phyloP scores from a whole-genome alignment of 2,329 filamentous ascomycete species.

The Fusarium humuli region DNA sequence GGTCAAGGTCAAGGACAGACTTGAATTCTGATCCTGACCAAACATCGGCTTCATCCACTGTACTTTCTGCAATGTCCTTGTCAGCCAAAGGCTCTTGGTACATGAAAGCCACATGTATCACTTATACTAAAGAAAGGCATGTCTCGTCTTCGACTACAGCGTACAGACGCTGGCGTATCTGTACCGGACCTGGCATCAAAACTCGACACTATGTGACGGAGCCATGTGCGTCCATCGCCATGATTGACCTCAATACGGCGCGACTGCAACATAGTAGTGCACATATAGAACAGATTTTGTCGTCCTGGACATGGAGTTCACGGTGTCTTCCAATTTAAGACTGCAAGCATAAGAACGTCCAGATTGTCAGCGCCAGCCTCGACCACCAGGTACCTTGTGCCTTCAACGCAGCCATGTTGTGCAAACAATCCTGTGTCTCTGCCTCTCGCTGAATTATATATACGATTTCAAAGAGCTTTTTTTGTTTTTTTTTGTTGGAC shows the following conservation, averaged over 20 bases:
- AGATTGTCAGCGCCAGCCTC: neutral
- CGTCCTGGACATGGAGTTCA: rapidly evolving
- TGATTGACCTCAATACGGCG: neutral
- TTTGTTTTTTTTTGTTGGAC: too few species aligned
- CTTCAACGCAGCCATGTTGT: neutral
- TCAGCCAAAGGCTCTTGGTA: too few species aligned
- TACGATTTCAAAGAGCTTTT: too few species aligned
- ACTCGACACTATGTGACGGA: neutral
- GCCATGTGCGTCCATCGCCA: neutral
- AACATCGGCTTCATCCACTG: too few species aligned
- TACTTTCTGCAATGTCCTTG: too few species aligned
- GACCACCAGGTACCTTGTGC: neutral
- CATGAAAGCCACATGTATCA: too few species aligned
- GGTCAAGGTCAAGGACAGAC: too few species aligned
- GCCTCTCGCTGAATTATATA: neutral
- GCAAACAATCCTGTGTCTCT: neutral
- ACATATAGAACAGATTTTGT: neutral
- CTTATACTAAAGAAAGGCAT: neutral
- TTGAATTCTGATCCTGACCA: too few species aligned
- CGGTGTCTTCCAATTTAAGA: neutral
- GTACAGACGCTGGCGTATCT: neutral
- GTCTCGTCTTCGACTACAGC: neutral
- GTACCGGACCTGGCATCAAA: neutral
- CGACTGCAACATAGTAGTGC: neutral
- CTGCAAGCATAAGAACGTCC: neutral